Evolutionary conservation across 345 rosid genomes (phyloP).

Genomic region (Bruguiera gymnorhiza): DNA sequence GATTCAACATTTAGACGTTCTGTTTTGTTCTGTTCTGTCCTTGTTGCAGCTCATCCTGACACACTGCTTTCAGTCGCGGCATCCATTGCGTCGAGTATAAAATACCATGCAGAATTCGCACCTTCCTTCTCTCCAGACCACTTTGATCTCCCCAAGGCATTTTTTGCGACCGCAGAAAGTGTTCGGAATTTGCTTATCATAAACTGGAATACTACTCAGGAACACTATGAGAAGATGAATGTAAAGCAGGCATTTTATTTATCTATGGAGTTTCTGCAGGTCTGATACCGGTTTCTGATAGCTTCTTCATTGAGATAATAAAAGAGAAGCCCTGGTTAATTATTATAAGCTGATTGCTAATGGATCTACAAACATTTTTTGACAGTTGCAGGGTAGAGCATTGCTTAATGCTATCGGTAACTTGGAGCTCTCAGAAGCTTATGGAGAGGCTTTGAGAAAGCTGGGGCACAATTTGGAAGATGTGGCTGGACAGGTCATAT

Average conservation of each 20-base stretch:
- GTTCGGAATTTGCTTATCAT: slow-evolving; percentile 47
- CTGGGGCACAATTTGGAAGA: slow-evolving; percentile 46
- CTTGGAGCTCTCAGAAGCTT: slow-evolving; percentile 51
- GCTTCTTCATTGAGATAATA: not conserved
- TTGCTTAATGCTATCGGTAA: slow-evolving; percentile 58
- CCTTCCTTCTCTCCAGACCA: slow-evolving; percentile 47
- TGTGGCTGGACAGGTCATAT: slow-evolving; percentile 40
- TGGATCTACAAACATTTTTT: not conserved
- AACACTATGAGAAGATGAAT: slow-evolving; percentile 41
- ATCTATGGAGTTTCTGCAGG: slow-evolving; percentile 64
- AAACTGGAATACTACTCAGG: slow-evolving; percentile 54
- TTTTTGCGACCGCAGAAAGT: slow-evolving; percentile 48
- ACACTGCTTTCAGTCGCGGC: slow-evolving; percentile 35
- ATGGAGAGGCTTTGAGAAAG: slow-evolving; percentile 52
- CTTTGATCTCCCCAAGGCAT: slow-evolving; percentile 55
- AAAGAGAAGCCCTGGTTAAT: no score
- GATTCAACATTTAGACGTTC: no score
- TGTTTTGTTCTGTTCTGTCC: not conserved
- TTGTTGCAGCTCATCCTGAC: slow-evolving; percentile 33
- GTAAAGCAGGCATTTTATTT: slow-evolving; percentile 58
- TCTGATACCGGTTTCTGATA: slow-evolving; percentile 9
- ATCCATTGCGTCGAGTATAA: slow-evolving; percentile 44
- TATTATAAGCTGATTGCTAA: not conserved
- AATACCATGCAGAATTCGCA: slow-evolving; percentile 55
- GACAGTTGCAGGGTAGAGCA: slow-evolving; percentile 50